Evolutionary conservation across 2,329 filamentous ascomycete species (phyloP).

Genomic region (Tolypocladium sp.): DNA sequence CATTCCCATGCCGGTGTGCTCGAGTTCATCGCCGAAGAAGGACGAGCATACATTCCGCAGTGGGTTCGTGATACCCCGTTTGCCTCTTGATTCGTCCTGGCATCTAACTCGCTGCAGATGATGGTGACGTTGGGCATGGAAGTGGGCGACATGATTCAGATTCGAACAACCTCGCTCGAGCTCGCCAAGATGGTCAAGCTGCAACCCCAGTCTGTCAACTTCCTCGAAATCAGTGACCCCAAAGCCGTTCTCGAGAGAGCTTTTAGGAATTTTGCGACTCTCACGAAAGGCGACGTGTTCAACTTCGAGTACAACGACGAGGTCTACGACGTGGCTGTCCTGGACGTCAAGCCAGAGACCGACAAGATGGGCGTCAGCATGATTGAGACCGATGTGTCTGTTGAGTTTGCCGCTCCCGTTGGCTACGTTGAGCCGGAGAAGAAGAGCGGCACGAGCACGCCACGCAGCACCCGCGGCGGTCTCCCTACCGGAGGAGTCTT

Average conservation of each 20-base stretch:
- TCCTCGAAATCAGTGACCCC: slow-evolving; percentile 94
- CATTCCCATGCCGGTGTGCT: slow-evolving; percentile 90
- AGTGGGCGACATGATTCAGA: slow-evolving; percentile 86
- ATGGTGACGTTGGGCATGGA: slow-evolving; percentile 89
- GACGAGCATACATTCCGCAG: slow-evolving; percentile 88
- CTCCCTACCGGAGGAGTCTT: slow-evolving; percentile 64
- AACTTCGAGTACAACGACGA: slow-evolving; percentile 96
- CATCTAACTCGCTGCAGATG: slow-evolving; percentile 48
- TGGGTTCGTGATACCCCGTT: slow-evolving; percentile 53
- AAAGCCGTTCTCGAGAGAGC: slow-evolving; percentile 96
- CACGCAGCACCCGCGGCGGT: slow-evolving; percentile 55
- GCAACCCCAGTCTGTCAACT: slow-evolving; percentile 85
- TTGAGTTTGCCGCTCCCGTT: slow-evolving; percentile 89
- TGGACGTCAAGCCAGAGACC: slow-evolving; percentile 83
- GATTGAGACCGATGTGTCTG: slow-evolving; percentile 90
- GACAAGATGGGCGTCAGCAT: slow-evolving; percentile 84
- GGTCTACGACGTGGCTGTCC: slow-evolving; percentile 82
- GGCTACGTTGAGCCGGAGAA: slow-evolving; percentile 86
- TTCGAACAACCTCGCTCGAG: slow-evolving; percentile 88
- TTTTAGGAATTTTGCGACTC: slow-evolving; percentile 88
- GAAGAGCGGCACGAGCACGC: slow-evolving; percentile 77
- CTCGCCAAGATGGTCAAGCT: slow-evolving; percentile 91
- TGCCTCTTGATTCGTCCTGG: neutral
- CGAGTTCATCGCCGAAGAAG: slow-evolving; percentile 96
- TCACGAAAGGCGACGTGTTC: slow-evolving; percentile 91